phyloP scores from a whole-genome alignment of 2,329 filamentous ascomycete species.

The Aureobasidium sp. region DNA sequence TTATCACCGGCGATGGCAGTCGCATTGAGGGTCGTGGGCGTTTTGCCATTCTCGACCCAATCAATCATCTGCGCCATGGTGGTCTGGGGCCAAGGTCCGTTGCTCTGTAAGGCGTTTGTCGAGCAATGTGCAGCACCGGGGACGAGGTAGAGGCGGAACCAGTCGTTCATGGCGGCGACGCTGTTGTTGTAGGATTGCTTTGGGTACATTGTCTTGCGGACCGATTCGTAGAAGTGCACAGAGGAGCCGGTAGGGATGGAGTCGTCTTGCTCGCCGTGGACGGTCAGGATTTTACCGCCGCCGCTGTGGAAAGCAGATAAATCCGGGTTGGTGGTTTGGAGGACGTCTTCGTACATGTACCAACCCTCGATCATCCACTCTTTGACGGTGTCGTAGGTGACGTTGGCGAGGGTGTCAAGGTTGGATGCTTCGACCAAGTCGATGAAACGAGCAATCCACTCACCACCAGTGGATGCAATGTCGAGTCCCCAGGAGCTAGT shows the following conservation, averaged over 20 bases:
- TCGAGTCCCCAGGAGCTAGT: constrained; percentile 27
- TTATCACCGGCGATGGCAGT: constrained; percentile 30
- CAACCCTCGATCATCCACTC: constrained; percentile 46
- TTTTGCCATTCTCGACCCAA: constrained; percentile 47
- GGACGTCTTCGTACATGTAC: constrained; percentile 42
- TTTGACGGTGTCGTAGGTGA: constrained; percentile 50
- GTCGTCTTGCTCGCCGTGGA: constrained; percentile 50
- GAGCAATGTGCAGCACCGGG: constrained; percentile 48
- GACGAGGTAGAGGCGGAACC: constrained; percentile 48
- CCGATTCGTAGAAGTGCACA: constrained; percentile 48
- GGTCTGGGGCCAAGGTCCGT: constrained; percentile 37
- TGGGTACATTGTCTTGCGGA: constrained; percentile 45
- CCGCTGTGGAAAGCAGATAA: constrained; percentile 42
- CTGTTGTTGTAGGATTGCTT: constrained; percentile 32
- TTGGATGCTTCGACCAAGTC: constrained; percentile 31
- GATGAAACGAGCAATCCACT: constrained; percentile 21
- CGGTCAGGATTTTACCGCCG: constrained; percentile 51
- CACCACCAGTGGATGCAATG: constrained; percentile 28
- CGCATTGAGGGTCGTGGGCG: constrained; percentile 40
- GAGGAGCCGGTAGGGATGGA: constrained; percentile 47
- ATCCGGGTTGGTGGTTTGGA: constrained; percentile 49
- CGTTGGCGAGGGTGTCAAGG: constrained; percentile 36
- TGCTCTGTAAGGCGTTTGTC: constrained; percentile 31
- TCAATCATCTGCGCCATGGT: constrained; percentile 44
- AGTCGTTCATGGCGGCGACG: constrained; percentile 39